phyloP scores from a whole-genome alignment of 768 basidiomycete species.

The Serendipita sp. region DNA sequence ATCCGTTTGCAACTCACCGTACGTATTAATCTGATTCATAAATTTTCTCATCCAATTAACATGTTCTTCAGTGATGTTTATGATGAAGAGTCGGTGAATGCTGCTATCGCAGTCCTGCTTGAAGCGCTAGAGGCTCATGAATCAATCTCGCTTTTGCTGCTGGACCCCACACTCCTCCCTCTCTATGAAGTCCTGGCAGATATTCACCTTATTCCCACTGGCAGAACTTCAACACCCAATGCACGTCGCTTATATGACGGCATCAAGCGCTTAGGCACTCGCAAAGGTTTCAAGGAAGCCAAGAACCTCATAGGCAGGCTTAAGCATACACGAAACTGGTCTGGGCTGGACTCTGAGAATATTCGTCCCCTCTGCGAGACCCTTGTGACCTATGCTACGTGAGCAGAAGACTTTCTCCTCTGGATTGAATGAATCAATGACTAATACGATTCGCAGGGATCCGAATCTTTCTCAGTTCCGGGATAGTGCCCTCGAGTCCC shows the following conservation, averaged over 20 bases:
- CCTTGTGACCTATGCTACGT: background rate
- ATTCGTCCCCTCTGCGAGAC: background rate
- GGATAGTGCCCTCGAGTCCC: background rate
- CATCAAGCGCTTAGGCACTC: background rate
- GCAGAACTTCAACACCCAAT: background rate
- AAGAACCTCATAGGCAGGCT: background rate
- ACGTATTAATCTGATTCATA: background rate
- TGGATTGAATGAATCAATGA: background rate
- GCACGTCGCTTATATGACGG: background rate
- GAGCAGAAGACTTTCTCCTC: background rate
- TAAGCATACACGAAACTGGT: background rate
- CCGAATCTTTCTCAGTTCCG: background rate
- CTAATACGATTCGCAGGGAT: background rate
- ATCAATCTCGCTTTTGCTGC: background rate
- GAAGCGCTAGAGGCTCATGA: background rate
- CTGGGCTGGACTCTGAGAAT: background rate
- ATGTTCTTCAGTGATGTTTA: background rate
- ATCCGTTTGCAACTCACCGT: background rate
- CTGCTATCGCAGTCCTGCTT: background rate
- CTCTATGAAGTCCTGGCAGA: background rate
- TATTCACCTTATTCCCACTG: background rate
- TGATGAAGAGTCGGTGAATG: background rate
- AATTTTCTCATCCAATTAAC: too few species aligned
- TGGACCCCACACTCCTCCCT: background rate
- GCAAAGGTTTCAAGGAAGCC: background rate